phyloP scores from a whole-genome alignment of 2,329 filamentous ascomycete genomes.

The Talaromyces islandicus region DNA sequence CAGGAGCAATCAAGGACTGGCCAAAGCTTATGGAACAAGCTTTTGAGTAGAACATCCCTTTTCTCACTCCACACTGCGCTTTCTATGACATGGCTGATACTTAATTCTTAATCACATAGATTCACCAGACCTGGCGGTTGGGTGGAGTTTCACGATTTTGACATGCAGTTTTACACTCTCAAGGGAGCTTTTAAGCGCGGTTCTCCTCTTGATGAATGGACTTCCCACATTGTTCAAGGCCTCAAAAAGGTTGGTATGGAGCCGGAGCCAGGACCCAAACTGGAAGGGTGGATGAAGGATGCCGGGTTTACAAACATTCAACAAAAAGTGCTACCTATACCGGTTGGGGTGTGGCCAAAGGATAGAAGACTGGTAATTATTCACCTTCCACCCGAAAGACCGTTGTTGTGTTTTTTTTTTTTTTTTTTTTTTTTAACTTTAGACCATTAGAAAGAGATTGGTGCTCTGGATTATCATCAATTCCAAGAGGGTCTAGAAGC shows the following conservation, averaged over 20 bases:
- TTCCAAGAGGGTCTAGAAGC: constrained; percentile 6
- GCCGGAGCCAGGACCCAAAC: constrained; percentile 12
- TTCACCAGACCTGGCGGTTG: constrained; percentile 17
- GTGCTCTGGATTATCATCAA: constrained; percentile 12
- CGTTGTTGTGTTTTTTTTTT: not conserved
- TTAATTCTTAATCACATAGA: too few relatives aligned
- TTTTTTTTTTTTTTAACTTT: not conserved
- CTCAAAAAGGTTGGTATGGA: constrained; percentile 2
- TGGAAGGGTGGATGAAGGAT: constrained; percentile 10
- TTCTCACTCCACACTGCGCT: not conserved
- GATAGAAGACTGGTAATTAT: constrained; percentile 6
- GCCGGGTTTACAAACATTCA: constrained; percentile 12
- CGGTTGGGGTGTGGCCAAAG: constrained; percentile 13
- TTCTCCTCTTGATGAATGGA: not conserved
- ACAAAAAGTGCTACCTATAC: constrained; percentile 6
- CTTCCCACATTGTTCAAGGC: not conserved
- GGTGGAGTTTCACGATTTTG: constrained; percentile 15
- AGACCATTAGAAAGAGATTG: constrained; percentile 18
- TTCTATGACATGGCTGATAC: too few relatives aligned
- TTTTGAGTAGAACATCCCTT: constrained; percentile 11
- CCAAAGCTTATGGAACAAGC: constrained; percentile 5
- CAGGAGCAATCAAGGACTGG: constrained; percentile 14
- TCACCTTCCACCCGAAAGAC: not conserved
- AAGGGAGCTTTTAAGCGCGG: not conserved
- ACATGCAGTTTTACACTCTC: constrained; percentile 8